A percentile compares a stretch with the other conserved stretches of the same genome.
Conservation (phyloP, 805 yeast species). For the Pichia membranifaciens region DNA sequence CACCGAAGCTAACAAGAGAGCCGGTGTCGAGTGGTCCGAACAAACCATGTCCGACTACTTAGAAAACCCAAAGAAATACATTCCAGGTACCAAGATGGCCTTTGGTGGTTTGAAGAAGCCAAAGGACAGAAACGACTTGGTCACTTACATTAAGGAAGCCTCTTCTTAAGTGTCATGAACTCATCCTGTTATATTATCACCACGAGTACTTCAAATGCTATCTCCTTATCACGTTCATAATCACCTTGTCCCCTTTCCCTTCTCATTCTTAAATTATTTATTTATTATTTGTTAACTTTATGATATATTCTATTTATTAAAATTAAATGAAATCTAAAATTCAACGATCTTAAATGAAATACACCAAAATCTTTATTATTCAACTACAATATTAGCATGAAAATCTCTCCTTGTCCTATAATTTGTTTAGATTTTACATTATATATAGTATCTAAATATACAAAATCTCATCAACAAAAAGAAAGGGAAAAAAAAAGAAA, state of each 20-base stretch:
- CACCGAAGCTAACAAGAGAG: slow-evolving; percentile 97
- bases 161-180: background rate
- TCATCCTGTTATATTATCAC: background rate
- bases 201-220: background rate
- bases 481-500: too few relatives aligned
- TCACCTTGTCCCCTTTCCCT: too few relatives aligned
- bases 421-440: too few relatives aligned
- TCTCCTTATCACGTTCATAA: too few relatives aligned
- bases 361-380: too few relatives aligned
- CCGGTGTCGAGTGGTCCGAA: slow-evolving; percentile 83
- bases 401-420: background rate
- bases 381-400: background rate
- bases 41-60: slow-evolving; percentile 91
- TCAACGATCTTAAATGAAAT: too few relatives aligned
- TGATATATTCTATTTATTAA: too few relatives aligned
- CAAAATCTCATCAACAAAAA: too few relatives aligned
- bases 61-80: slow-evolving; percentile 99
- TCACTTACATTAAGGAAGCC: slow-evolving; percentile 70
- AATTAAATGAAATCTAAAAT: too few relatives aligned
- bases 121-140: slow-evolving; percentile 96
- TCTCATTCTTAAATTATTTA: too few relatives aligned
- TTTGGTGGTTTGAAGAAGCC: slow-evolving; percentile 99
- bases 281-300: too few relatives aligned
- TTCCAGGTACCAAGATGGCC: slow-evolving; percentile 99
- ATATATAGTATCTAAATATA: too few relatives aligned